Base-by-base conservation (phyloP, 192 early-diverging fungal genomes). In the Physocladia obscura region DNA sequence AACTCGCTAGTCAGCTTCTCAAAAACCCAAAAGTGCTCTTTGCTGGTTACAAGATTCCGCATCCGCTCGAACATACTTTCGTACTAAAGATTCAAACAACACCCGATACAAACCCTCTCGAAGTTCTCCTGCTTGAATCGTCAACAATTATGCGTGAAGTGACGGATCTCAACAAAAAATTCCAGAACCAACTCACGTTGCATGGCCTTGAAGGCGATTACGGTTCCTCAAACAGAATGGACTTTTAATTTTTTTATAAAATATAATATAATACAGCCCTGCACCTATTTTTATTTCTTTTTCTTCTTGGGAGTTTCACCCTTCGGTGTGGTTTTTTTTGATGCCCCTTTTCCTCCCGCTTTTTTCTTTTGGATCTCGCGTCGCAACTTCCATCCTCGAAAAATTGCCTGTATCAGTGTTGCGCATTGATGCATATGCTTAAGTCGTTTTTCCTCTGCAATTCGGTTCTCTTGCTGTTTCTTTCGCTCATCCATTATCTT, bases 21-120 rank as follows among this genome's bases (percentile, higher is more conserved):
- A 89, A 93, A 68, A 90, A 99, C 78, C 88, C 90, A 3, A 91
- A 91, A 65, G 97, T 99, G 0, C 77, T 94, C 24, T 99, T 98
- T 81, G 91, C 94, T 4, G 97, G 95, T 49, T 99, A 99, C 85
- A 92, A 94, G 64, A 78, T 92, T 26, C 95, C 97, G 4, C 97
- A 99, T 75, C 97, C 97, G 37, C 81, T 99, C 2, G 94, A 98
- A 67, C 92, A 96, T 77, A 85, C 89, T 48, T 88, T 97, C 57
- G 77, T 93, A 30, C 74, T 99, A 39, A 97, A 94, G 71, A 84
- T 98, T 26, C 96, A 97, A 70, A 99, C 97, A 1, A 92, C 91
- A 0, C 77, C 89, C 1, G 86, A 92, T 19, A 95, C 93, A 3
- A 90, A 88, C 40, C 97, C 97, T 27, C 84, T 90, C 19, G 84